Conservation (phyloP, 177 flowering plant species). For the Vitis hybrid region DNA sequence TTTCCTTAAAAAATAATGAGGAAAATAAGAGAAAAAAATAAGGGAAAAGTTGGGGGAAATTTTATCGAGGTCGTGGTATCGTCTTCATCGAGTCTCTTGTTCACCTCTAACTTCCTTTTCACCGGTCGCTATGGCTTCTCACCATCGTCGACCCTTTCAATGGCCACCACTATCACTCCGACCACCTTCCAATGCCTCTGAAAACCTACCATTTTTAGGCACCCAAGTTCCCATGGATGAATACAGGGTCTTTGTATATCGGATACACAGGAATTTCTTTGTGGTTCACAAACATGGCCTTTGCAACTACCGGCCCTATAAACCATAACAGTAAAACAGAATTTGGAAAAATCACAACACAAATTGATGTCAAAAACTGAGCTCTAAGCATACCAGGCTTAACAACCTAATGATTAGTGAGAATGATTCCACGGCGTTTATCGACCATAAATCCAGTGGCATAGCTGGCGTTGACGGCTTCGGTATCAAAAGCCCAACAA, state of each 20-base stretch:
- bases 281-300: conserved; percentile 92
- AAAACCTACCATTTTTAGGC: too few species aligned
- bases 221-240: too few species aligned
- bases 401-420: conserved; percentile 97
- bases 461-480: conserved; percentile 71
- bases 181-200: too few species aligned
- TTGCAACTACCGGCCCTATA: conserved; percentile 95
- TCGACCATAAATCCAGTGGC: conserved; percentile 96
- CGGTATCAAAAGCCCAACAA: conserved; percentile 88
- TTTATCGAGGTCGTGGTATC: too few species aligned
- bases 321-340: not conserved
- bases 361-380: not conserved
- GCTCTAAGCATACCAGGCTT: conserved; percentile 63
- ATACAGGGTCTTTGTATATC: conserved; percentile 87
- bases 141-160: too few species aligned
- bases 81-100: too few species aligned
- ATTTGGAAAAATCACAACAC: not conserved
- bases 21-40: too few species aligned
- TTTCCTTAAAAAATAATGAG: too few species aligned
- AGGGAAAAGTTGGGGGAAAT: too few species aligned
- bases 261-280: conserved; percentile 89
- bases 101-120: too few species aligned
- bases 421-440: conserved; percentile 80
- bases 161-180: too few species aligned
- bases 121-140: too few species aligned